Evolutionary conservation across 495 filamentous ascomycete genomes (phyloP).

Genomic region (Delitschia confertaspora): DNA sequence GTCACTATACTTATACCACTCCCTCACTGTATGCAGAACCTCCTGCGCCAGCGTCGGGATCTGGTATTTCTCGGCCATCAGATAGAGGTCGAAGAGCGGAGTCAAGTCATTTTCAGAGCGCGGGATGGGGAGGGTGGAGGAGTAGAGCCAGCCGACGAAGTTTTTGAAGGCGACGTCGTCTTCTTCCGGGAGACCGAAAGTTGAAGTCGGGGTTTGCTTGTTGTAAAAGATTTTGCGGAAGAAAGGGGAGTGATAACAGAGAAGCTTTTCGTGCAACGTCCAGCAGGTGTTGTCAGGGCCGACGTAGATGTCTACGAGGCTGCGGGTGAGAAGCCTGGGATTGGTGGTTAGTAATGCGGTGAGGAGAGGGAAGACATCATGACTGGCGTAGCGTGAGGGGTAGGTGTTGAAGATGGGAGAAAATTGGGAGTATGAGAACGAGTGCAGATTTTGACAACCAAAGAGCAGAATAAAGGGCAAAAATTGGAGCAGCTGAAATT

Average conservation of each 20-base stretch:
- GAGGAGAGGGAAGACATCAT: background rate
- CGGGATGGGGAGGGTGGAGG: constrained; percentile 32
- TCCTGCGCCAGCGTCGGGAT: constrained; percentile 33
- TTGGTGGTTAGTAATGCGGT: background rate
- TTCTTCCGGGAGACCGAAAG: constrained; percentile 41
- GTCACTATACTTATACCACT: constrained; percentile 39
- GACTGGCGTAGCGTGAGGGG: no score
- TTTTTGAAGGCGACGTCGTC: constrained; percentile 39
- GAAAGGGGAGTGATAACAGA: constrained; percentile 42
- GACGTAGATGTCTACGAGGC: constrained; percentile 45
- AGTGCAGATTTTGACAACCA: background rate
- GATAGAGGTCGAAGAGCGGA: constrained; percentile 40
- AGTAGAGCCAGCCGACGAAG: constrained; percentile 46
- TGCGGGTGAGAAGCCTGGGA: constrained; percentile 40
- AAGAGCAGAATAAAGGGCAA: background rate
- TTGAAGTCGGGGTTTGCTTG: constrained; percentile 26
- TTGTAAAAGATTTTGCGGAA: constrained; percentile 42
- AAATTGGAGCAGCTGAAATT: background rate
- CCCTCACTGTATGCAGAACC: constrained; percentile 36
- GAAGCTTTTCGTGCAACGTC: constrained; percentile 44
- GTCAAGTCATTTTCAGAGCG: constrained; percentile 38
- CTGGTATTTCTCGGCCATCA: constrained; percentile 39
- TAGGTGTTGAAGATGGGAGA: background rate
- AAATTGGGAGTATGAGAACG: no score
- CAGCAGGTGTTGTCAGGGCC: constrained; percentile 40